These are phyloP conservation scores for Mucor indicus DNA, from an alignment of 371 early-diverging fungal genomes.

Conservation along the genomic window DNA sequence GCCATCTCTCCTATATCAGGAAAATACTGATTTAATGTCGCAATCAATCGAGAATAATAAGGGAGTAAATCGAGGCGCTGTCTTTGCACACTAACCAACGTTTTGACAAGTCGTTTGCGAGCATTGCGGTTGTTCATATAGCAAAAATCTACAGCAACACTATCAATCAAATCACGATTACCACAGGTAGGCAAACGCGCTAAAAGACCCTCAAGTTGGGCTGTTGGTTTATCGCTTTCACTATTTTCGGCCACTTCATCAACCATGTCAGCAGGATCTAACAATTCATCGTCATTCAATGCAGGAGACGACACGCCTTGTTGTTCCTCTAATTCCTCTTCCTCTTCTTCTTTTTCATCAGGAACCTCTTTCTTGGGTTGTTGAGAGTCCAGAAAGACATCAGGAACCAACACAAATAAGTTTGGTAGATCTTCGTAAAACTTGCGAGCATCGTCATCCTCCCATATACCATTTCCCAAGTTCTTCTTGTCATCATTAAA, in stretches of 20 bases:
- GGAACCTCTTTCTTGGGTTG: conserved; percentile 15
- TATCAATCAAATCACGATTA: conserved; percentile 85
- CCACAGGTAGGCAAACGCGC: conserved; percentile 74
- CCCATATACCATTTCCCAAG: conserved; percentile 68
- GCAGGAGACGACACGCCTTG: neutral
- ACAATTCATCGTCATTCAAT: conserved; percentile 35
- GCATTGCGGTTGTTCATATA: conserved; percentile 80
- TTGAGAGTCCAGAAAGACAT: conserved; percentile 65
- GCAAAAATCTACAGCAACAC: conserved; percentile 91
- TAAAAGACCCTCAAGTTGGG: conserved; percentile 68
- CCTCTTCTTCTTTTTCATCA: conserved; percentile 18
- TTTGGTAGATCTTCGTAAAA: conserved; percentile 85
- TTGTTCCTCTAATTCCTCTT: conserved; percentile 17
- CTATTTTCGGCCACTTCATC: conserved; percentile 27
- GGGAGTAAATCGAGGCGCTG: conserved; percentile 85
- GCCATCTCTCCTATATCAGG: conserved; percentile 80
- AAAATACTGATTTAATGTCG: conserved; percentile 81
- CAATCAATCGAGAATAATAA: conserved; percentile 87
- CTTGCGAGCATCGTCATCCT: conserved; percentile 81
- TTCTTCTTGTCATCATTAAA: conserved; percentile 51
- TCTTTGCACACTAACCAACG: conserved; percentile 77
- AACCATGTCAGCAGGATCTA: conserved; percentile 21
- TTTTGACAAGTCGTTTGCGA: conserved; percentile 74
- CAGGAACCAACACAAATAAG: conserved; percentile 74
- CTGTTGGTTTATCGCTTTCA: conserved; percentile 35